These are phyloP conservation scores for Alternaria gansuensis DNA, from an alignment of 2,329 filamentous ascomycete genomes.

Conservation along the genomic window DNA sequence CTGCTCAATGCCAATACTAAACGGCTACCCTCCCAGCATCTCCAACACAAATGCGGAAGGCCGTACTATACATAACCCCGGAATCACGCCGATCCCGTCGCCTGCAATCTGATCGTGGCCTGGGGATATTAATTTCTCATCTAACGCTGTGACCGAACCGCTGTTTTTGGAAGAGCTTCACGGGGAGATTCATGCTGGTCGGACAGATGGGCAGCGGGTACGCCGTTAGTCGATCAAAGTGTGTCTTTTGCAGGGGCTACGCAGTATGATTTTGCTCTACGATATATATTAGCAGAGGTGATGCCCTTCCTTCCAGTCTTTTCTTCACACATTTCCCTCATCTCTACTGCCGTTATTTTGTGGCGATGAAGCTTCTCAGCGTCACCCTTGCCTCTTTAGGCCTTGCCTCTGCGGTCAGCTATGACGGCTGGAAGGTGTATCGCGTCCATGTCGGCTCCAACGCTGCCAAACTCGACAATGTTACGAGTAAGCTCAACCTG, in stretches of 20 bases:
- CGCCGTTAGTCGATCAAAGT: constrained; percentile 4
- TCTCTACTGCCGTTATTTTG: constrained; percentile 3
- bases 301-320: neutral
- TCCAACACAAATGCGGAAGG: constrained; percentile 17
- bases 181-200: constrained; percentile 34
- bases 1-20: neutral
- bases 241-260: constrained; percentile 4
- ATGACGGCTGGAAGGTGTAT: constrained; percentile 51
- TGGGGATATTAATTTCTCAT: constrained; percentile 38
- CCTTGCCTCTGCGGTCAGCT: constrained; percentile 47
- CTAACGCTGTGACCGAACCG: constrained; percentile 21
- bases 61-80: constrained; percentile 3
- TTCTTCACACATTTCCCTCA: constrained; percentile 12
- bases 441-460: constrained; percentile 47
- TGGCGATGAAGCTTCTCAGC: constrained; percentile 46
- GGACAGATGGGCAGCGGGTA: constrained; percentile 36
- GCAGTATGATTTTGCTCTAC: neutral
- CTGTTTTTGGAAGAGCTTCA: constrained; percentile 33
- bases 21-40: constrained; percentile 6
- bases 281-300: constrained; percentile 8
- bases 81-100: constrained; percentile 10
- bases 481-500: constrained; percentile 45
- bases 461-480: constrained; percentile 37
- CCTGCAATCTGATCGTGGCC: constrained; percentile 28
- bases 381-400: constrained; percentile 43